phyloP scores from a whole-genome alignment of 495 filamentous ascomycete genomes.

The Daldinia concentrica region DNA sequence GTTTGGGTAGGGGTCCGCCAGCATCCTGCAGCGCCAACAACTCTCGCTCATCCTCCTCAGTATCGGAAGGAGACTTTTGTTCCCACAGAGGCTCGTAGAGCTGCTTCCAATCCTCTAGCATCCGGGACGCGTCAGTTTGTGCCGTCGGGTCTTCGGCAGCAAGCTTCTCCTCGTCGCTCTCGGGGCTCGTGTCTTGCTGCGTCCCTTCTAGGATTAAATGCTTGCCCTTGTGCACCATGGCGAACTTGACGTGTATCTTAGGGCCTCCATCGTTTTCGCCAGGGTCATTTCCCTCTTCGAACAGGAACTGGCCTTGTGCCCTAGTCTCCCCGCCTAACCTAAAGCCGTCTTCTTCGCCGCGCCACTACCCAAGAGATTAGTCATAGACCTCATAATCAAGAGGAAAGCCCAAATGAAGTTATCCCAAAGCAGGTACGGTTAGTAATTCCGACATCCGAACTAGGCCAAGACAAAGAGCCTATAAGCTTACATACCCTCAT shows the following conservation, averaged over 20 bases:
- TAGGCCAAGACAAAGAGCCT: not conserved
- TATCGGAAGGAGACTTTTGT: not conserved
- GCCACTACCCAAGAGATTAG: not conserved
- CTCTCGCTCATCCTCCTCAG: slow-evolving; percentile 1
- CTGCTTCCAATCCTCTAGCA: slow-evolving; percentile 20
- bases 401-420: not conserved
- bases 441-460: not conserved
- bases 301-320: slow-evolving; percentile 16
- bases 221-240: slow-evolving; percentile 11
- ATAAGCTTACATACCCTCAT: slow-evolving; percentile 4
- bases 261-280: not conserved
- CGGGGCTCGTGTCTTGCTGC: slow-evolving; percentile 6
- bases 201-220: slow-evolving; percentile 16
- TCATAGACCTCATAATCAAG: not conserved
- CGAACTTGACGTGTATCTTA: slow-evolving; percentile 7
- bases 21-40: not conserved
- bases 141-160: slow-evolving; percentile 1
- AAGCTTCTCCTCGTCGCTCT: slow-evolving; percentile 2
- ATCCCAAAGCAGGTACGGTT: not conserved
- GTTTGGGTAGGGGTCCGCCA: slow-evolving; percentile 5
- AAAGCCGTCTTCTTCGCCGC: slow-evolving; percentile 1
- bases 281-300: not conserved
- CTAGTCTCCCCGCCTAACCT: slow-evolving; percentile 14
- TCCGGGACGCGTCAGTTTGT: slow-evolving; percentile 5
- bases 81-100: slow-evolving; percentile 11